A percentile compares a stretch with the other conserved stretches of the same genome.
Evolutionary conservation across 1,139 yeast genomes (phyloP).

Genomic region (Eremothecium coryli): DNA sequence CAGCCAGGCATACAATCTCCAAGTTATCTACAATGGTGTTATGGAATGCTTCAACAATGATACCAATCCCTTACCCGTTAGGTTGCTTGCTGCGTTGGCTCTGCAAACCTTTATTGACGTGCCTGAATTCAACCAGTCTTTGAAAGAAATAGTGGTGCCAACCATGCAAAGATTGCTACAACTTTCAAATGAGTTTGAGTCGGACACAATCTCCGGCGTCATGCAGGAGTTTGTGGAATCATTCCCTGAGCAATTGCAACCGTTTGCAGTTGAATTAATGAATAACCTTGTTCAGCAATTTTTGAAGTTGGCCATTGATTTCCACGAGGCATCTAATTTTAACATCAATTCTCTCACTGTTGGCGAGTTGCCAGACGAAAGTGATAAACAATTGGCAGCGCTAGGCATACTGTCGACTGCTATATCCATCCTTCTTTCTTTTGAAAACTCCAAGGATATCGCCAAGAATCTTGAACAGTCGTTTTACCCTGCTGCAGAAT

Average conservation of each 20-base stretch:
- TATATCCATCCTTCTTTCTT: slow-evolving; percentile 75
- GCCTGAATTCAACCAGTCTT: slow-evolving; percentile 56
- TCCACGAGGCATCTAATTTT: slow-evolving; percentile 49
- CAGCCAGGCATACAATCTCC: slow-evolving; percentile 40
- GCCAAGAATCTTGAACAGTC: slow-evolving; percentile 62
- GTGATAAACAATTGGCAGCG: slow-evolving; percentile 83
- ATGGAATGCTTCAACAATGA: slow-evolving; percentile 48
- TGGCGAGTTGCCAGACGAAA: slow-evolving; percentile 39
- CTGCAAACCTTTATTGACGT: slow-evolving; percentile 68
- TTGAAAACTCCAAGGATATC: slow-evolving; percentile 70
- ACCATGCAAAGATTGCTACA: slow-evolving; percentile 73
- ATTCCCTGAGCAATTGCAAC: slow-evolving; percentile 80
- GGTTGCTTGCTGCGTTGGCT: slow-evolving; percentile 76
- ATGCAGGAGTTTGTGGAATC: slow-evolving; percentile 94
- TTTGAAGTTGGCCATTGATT: slow-evolving; percentile 60
- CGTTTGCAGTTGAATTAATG: slow-evolving; percentile 86
- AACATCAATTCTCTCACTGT: slow-evolving; percentile 40
- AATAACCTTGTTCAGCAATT: slow-evolving; percentile 72
- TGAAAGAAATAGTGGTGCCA: slow-evolving; percentile 62
- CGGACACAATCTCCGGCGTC: slow-evolving; percentile 79
- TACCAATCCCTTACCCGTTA: slow-evolving; percentile 59
- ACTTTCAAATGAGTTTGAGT: slow-evolving; percentile 73
- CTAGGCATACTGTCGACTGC: slow-evolving; percentile 79
- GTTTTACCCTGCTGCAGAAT: slow-evolving; percentile 63
- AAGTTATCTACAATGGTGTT: slow-evolving; percentile 57